Conservation (phyloP, 805 yeast species). For the Vanderwaltozyma yarrowii region DNA sequence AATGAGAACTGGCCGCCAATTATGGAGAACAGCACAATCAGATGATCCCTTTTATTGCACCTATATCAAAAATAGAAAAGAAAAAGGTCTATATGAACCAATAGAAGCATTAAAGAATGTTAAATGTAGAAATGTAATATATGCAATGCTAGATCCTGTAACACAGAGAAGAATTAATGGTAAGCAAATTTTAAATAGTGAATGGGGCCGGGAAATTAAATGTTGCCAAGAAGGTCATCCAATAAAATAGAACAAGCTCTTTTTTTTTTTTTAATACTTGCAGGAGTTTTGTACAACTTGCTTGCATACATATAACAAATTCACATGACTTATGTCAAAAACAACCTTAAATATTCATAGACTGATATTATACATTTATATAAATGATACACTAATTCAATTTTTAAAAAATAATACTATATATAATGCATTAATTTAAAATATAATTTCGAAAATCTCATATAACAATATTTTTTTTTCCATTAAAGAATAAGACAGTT, state of each 20-base stretch:
- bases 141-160: constrained; percentile 85
- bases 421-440: no score
- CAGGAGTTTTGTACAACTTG: neutral
- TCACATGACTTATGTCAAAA: no score
- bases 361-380: neutral
- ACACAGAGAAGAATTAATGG: constrained; percentile 84
- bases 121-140: constrained; percentile 84
- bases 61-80: constrained; percentile 70
- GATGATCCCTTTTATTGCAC: constrained; percentile 74
- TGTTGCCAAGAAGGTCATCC: constrained; percentile 59
- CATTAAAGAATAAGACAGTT: no score
- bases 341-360: neutral
- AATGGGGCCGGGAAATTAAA: constrained; percentile 88
- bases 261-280: neutral
- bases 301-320: neutral
- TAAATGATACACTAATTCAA: neutral
- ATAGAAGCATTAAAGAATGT: constrained; percentile 78
- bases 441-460: no score
- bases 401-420: no score
- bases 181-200: constrained; percentile 78
- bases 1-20: constrained; percentile 86
- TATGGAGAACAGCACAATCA: constrained; percentile 77
- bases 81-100: constrained; percentile 82
- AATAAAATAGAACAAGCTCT: neutral
- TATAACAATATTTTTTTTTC: no score